These are phyloP conservation scores for Pythium biforme DNA, from an alignment of 352 stramenopile genomes.

Conservation along the genomic window DNA sequence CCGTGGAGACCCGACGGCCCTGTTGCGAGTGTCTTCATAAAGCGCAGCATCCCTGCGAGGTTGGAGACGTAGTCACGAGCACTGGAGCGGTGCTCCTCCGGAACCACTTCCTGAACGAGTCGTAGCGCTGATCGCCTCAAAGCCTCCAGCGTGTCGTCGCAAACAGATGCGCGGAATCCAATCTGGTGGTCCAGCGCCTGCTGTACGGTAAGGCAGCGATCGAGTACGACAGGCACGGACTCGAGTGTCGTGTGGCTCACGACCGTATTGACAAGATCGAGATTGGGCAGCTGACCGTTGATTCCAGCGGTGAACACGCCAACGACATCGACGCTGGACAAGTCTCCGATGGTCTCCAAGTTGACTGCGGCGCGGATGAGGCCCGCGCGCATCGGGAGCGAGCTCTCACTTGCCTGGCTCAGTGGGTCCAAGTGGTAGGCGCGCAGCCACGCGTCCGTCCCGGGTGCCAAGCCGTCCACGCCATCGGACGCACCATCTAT, in stretches of 20 bases:
- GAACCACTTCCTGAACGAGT: conserved; percentile 2
- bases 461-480: conserved; percentile 53
- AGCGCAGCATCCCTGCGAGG: conserved; percentile 71
- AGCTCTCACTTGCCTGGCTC: conserved; percentile 18
- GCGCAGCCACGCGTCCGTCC: conserved; percentile 69
- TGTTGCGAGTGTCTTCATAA: conserved; percentile 69
- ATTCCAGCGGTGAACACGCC: conserved; percentile 66
- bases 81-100: conserved; percentile 25
- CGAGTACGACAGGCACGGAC: conserved; percentile 46
- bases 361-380: conserved; percentile 78
- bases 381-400: conserved; percentile 63
- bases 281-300: conserved; percentile 85
- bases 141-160: conserved; percentile 5
- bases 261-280: conserved; percentile 84
- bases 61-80: conserved; percentile 47
- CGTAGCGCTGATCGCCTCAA: neutral
- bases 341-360: conserved; percentile 49
- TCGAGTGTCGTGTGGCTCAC: conserved; percentile 50
- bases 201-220: conserved; percentile 39
- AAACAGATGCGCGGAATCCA: neutral
- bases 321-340: conserved; percentile 32
- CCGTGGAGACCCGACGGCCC: conserved; percentile 68
- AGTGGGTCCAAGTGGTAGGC: conserved; percentile 69
- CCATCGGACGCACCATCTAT: conserved; percentile 64
- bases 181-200: conserved; percentile 1